Conservation (phyloP, 257 asterid species). For the Echium plantagineum region DNA sequence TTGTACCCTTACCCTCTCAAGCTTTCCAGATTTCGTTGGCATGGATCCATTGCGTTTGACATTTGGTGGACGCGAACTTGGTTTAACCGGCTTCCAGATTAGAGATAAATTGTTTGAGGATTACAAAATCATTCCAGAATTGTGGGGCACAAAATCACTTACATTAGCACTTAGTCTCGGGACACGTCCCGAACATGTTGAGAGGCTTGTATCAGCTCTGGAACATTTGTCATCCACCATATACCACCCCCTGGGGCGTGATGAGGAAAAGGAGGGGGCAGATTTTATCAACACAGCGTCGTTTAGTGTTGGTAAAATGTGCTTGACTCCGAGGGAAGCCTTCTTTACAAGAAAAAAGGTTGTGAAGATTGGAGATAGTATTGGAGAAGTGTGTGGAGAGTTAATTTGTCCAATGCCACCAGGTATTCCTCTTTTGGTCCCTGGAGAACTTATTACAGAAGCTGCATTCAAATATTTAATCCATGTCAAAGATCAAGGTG, state of each 20-base stretch:
- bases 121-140: constrained; percentile 52
- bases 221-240: constrained; percentile 31
- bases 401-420: too few relatives aligned
- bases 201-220: constrained; percentile 47
- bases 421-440: too few relatives aligned
- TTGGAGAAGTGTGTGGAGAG: too few relatives aligned
- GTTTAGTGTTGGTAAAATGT: too few relatives aligned
- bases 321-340: too few relatives aligned
- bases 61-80: constrained; percentile 36
- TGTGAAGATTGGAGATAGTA: too few relatives aligned
- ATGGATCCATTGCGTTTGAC: constrained; percentile 64
- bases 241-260: background rate
- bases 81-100: constrained; percentile 60
- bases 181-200: constrained; percentile 56
- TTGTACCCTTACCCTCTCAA: constrained; percentile 23
- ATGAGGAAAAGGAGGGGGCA: constrained; percentile 17
- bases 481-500: too few relatives aligned
- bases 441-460: too few relatives aligned
- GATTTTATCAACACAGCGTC: too few relatives aligned
- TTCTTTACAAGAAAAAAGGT: too few relatives aligned
- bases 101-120: constrained; percentile 43
- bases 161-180: constrained; percentile 67
- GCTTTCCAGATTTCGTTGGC: constrained; percentile 27
- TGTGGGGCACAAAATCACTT: constrained; percentile 57
- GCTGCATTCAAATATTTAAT: too few relatives aligned